Evolutionary conservation across 2,329 filamentous ascomycete species (phyloP).

Genomic region (Beauveria varroae): DNA sequence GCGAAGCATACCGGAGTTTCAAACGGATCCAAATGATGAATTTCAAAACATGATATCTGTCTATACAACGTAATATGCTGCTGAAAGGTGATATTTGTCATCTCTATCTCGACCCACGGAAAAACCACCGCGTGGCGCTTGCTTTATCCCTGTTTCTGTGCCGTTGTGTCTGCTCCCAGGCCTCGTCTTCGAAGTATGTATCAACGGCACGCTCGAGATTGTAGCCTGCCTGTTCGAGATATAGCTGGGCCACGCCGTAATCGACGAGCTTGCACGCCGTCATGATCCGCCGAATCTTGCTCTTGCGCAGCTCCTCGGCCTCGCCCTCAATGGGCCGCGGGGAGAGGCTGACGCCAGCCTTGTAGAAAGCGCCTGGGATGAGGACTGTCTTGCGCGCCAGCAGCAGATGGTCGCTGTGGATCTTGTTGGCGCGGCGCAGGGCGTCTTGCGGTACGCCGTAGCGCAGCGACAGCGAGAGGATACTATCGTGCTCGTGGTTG

Average conservation of each 20-base stretch:
- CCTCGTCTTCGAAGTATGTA: conserved; percentile 62
- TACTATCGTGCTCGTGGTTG: conserved; percentile 58
- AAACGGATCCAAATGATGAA: conserved; percentile 17
- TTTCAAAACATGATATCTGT: conserved; percentile 3
- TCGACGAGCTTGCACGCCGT: conserved; percentile 68
- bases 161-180: conserved; percentile 68
- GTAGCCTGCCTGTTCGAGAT: conserved; percentile 63
- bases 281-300: conserved; percentile 69
- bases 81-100: background rate
- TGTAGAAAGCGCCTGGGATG: conserved; percentile 65
- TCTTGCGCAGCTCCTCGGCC: conserved; percentile 64
- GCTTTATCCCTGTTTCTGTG: conserved; percentile 17
- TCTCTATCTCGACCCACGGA: background rate
- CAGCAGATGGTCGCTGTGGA: conserved; percentile 65
- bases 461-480: conserved; percentile 60
- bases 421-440: conserved; percentile 59
- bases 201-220: conserved; percentile 57
- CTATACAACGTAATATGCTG: background rate
- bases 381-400: conserved; percentile 60
- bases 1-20: conserved; percentile 18
- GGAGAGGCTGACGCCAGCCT: conserved; percentile 58
- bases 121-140: background rate
- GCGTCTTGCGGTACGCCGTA: conserved; percentile 60
- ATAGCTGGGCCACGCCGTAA: conserved; percentile 68
- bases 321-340: conserved; percentile 66